These are phyloP conservation scores for Cymbopogon flexuosus DNA, from an alignment of 202 grass and related monocot genomes.

Conservation along the genomic window DNA sequence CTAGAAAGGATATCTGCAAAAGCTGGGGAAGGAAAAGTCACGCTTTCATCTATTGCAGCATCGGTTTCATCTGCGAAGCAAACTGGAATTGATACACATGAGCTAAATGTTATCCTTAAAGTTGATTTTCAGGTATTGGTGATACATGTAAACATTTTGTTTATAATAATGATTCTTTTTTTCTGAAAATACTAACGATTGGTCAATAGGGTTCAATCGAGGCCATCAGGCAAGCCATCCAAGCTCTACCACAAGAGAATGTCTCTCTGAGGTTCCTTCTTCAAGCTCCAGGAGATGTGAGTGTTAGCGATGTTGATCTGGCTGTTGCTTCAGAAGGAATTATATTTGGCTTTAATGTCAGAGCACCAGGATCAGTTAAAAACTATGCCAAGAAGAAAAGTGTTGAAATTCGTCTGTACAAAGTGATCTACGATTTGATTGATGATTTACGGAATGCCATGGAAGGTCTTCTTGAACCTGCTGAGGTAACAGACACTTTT, in stretches of 20 bases:
- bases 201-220: slow-evolving; percentile 83
- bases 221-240: slow-evolving; percentile 83
- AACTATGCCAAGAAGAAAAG: slow-evolving; percentile 80
- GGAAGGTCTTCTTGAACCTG: slow-evolving; percentile 90
- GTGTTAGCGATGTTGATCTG: slow-evolving; percentile 77
- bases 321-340: slow-evolving; percentile 77
- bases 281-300: slow-evolving; percentile 85
- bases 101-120: slow-evolving; percentile 91
- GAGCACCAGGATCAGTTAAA: slow-evolving; percentile 76
- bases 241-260: slow-evolving; percentile 78
- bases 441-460: slow-evolving; percentile 90
- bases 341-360: slow-evolving; percentile 96
- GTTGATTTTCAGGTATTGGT: slow-evolving; percentile 85
- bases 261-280: slow-evolving; percentile 84
- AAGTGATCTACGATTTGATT: slow-evolving; percentile 92
- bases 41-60: slow-evolving; percentile 72
- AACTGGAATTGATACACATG: slow-evolving; percentile 74
- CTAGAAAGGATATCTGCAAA: slow-evolving; percentile 74
- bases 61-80: slow-evolving; percentile 60
- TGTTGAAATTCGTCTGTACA: slow-evolving; percentile 88
- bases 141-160: slow-evolving; percentile 11
- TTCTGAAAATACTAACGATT: slow-evolving; percentile 1
- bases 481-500: slow-evolving; percentile 54
- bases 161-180: not conserved
- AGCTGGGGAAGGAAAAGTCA: slow-evolving; percentile 81